Base-by-base conservation (phyloP, 1,284 basidiomycete species). In the Cryptococcus sp. region DNA sequence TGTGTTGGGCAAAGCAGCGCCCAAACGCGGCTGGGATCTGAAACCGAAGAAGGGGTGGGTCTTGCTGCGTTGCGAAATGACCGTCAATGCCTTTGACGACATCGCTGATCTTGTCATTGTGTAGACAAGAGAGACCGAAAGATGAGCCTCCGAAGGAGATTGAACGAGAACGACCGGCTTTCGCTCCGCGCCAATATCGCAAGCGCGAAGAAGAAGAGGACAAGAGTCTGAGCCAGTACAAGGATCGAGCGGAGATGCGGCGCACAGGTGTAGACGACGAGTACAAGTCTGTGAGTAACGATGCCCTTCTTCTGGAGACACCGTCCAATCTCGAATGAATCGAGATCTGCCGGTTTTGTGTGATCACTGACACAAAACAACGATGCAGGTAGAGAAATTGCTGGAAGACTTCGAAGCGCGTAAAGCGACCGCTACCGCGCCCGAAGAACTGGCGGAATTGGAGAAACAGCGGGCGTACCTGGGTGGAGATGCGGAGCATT, bases 401-500 rank as follows among this genome's bases (percentile, higher is more conserved):
- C 79, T 91, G 1, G 86, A 88, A 57, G 89, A 91, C 55, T 92
- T 93, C 65, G 86, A 93, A 75, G 83, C 82, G 60, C 83, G 84
- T 42, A 83, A 67, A 69, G 85, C 81, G n/a, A 43, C 30, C 11
- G 55, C 54, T 25, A 58, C 48, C 5, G 22, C 23, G 6, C 49
- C 53, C 10, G 52, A 61, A 20, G 55, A 58, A 39, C 35, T 57
- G 25, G 51, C 47, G 41, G 52, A 90, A 86, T 79, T 93, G 17
- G 89, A 91, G 54, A 83, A 86, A 57, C 85, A 91, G 72, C 84
- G 91, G 47, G 82, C 82, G 47, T 92, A 91, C 74, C 84, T 94
- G 1, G 92, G 92, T n/a, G 91, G 91, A 39, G 91, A 95, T 75
- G 85, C 86, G 45, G 84, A 87, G 54, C 90, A 94, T 73, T 87